Conservation (phyloP, 1,139 yeast species). For the Hyphopichia buzzinii region DNA sequence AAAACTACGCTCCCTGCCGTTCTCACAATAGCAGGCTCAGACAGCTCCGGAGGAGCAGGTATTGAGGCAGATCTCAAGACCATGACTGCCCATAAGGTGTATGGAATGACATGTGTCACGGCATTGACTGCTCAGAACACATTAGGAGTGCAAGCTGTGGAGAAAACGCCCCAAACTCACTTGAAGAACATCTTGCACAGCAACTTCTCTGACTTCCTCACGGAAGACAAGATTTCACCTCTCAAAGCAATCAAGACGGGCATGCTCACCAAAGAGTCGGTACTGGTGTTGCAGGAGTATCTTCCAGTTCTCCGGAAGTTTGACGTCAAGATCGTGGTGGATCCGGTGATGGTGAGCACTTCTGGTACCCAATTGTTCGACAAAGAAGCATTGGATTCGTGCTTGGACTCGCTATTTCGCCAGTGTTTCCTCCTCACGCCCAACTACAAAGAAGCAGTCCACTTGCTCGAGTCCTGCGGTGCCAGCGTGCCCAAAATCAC, state of each 20-base stretch:
- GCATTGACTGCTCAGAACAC: constrained; percentile 88
- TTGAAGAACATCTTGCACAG: constrained; percentile 49
- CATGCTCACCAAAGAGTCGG: constrained; percentile 63
- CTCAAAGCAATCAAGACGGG: constrained; percentile 79
- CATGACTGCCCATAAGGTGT: constrained; percentile 73
- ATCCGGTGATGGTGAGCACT: constrained; percentile 83
- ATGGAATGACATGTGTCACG: constrained; percentile 76
- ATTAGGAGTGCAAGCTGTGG: constrained; percentile 52
- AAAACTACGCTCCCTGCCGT: constrained; percentile 36
- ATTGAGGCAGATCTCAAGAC: constrained; percentile 91
- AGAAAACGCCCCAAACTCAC: constrained; percentile 43
- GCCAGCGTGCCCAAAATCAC: constrained; percentile 6
- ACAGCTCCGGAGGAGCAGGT: constrained; percentile 93
- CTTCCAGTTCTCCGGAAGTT: constrained; percentile 25
- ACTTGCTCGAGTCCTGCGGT: constrained; percentile 19
- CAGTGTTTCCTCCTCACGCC: constrained; percentile 73
- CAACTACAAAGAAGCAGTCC: constrained; percentile 63
- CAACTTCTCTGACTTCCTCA: constrained; percentile 60
- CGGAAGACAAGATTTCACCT: constrained; percentile 16
- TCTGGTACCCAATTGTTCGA: constrained; percentile 63
- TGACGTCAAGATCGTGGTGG: constrained; percentile 53
- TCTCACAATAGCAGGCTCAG: constrained; percentile 78
- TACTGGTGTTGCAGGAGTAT: constrained; percentile 43
- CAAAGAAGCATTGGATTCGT: constrained; percentile 42
- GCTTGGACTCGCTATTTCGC: constrained; percentile 49